Evolutionary conservation across 2,329 filamentous ascomycete genomes (phyloP).

Genomic region (Tolypocladium pustulatum): DNA sequence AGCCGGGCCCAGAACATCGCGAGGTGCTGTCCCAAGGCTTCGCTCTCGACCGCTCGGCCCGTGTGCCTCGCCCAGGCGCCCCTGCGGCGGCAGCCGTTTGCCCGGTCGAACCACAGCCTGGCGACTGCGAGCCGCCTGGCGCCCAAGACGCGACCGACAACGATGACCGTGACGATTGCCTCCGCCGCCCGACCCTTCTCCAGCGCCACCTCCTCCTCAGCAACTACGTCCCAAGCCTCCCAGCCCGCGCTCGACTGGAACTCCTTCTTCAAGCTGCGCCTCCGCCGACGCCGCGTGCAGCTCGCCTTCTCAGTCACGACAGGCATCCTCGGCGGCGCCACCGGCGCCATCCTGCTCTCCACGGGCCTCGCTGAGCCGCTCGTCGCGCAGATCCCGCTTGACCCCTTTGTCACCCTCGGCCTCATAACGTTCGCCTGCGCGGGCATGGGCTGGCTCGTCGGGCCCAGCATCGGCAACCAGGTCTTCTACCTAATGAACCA

Average conservation of each 20-base stretch:
- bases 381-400: constrained; percentile 64
- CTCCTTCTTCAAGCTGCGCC: constrained; percentile 82
- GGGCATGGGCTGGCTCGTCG: constrained; percentile 78
- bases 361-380: constrained; percentile 62
- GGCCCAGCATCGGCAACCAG: constrained; percentile 70
- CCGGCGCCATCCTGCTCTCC: constrained; percentile 56
- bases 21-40: constrained; percentile 16
- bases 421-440: constrained; percentile 67
- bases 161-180: neutral
- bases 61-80: constrained; percentile 12
- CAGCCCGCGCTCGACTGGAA: constrained; percentile 61
- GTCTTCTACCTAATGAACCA: constrained; percentile 71
- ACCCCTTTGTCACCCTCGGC: constrained; percentile 79
- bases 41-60: constrained; percentile 15
- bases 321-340: constrained; percentile 50
- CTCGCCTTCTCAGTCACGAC: constrained; percentile 63
- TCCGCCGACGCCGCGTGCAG: constrained; percentile 74
- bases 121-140: neutral
- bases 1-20: constrained; percentile 11
- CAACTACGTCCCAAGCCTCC: neutral
- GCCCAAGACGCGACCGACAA: neutral
- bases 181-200: constrained; percentile 8
- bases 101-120: neutral
- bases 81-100: neutral
- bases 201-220: constrained; percentile 1